Evolutionary conservation across 2,329 filamentous ascomycete genomes (phyloP), one percentile per base, ranked within the genome.

Genomic region (Monilinia aucupariae): DNA sequence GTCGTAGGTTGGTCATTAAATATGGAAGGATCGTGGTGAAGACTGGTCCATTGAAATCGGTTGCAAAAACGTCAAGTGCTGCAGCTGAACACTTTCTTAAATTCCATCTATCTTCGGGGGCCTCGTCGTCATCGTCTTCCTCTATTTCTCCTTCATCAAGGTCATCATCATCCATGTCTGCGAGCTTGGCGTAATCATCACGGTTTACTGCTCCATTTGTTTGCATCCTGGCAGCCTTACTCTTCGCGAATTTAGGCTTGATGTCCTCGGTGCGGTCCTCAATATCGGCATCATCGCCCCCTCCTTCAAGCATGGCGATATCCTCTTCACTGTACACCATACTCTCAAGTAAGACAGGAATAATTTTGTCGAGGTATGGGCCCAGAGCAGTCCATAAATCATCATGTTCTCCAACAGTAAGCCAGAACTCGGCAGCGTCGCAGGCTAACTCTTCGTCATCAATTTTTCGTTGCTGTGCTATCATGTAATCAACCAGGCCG

Each of bases 271-370:
- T 86, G 22, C 89, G 86, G 74, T 99, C 94, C 53, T 99, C 93
- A 65, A 91, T 83, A 20, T 97, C 92, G 50, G 94, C 94, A 74
- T 97, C 92, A 68, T 93, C 89, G 25, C 88, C 90, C 66, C 91
- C 91, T 12, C 87, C 89, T 66, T 92, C 92, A 9, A 97, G 80
- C 58, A 92, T 81, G 41, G 90, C 82, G 69, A 96, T 94, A 68
- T 97, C 94, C 69, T 99, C 94, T 67, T 94, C 91, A 71, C 89
- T 90, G 75, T 97, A 99, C 1, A 97, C 86, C 93, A 99, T 99
- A 74, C 91, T 96, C 68, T 94, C 86, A 9, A 99, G 82, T 59
- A 99, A 79, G 1, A 97, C 89, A 0, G 94, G 94, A 37, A 99
- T 88, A 67, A 97, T 93, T 74, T 90, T 90, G 68, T 83, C 77